These are phyloP conservation scores for Nitzschia sp. DNA, from an alignment of 108 stramenopile genomes.

Conservation along the genomic window DNA sequence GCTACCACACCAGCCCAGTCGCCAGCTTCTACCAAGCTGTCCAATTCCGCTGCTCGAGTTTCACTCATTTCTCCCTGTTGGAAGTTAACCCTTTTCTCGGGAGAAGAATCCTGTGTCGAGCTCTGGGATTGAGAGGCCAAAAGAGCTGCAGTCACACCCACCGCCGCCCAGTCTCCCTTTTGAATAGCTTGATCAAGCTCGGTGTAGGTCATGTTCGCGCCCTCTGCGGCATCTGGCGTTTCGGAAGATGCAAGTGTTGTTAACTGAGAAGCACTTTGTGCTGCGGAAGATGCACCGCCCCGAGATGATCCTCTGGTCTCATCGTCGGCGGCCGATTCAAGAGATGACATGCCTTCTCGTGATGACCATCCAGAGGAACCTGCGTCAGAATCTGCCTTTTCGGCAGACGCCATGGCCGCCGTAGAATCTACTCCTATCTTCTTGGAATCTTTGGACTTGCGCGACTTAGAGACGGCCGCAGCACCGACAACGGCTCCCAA, in stretches of 20 bases:
- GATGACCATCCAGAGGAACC: conserved; percentile 61
- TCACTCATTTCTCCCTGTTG: conserved; percentile 27
- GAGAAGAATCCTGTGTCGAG: conserved; percentile 46
- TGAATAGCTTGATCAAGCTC: conserved; percentile 81
- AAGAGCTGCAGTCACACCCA: conserved; percentile 81
- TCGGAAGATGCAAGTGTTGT: neutral
- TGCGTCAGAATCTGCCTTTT: conserved; percentile 28
- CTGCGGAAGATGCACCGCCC: conserved; percentile 31
- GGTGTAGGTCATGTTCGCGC: conserved; percentile 22
- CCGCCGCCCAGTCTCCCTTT: conserved; percentile 87
- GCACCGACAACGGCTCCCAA: conserved; percentile 10
- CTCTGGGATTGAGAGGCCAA: conserved; percentile 48
- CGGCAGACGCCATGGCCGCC: neutral
- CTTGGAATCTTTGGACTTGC: conserved; percentile 7
- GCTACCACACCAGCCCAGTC: conserved; percentile 90
- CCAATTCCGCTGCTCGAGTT: conserved; percentile 73
- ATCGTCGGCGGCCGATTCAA: conserved; percentile 26
- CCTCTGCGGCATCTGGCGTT: conserved; percentile 11
- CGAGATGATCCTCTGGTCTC: conserved; percentile 12
- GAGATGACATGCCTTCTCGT: conserved; percentile 45
- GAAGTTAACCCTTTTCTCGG: conserved; percentile 19
- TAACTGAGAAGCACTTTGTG: conserved; percentile 16
- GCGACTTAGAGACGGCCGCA: neutral
- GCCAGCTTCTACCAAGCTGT: conserved; percentile 80
- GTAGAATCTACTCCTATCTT: neutral